phyloP scores from a whole-genome alignment of 805 yeast species.

The Ogataea dorogensis region DNA sequence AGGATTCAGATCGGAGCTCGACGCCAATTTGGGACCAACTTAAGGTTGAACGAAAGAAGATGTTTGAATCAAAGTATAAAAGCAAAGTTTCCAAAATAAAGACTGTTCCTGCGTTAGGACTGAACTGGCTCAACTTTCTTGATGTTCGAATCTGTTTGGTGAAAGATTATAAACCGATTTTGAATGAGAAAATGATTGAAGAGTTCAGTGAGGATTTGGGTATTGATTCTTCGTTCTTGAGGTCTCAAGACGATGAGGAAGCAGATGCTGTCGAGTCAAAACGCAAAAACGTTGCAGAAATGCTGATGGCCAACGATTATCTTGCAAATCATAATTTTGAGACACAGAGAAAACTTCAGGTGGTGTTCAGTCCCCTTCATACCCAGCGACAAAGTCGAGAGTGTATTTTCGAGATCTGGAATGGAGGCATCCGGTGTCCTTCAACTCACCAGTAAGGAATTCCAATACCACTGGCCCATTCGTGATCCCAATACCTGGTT shows the following conservation, averaged over 20 bases:
- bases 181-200: constrained; percentile 34
- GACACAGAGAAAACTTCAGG: constrained; percentile 28
- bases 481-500: constrained; percentile 29
- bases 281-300: constrained; percentile 22
- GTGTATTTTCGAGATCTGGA: constrained; percentile 36
- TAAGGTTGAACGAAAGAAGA: constrained; percentile 26
- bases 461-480: constrained; percentile 36
- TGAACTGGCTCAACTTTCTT: constrained; percentile 52
- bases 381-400: constrained; percentile 19
- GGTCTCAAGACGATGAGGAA: constrained; percentile 14
- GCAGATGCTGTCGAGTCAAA: constrained; percentile 7
- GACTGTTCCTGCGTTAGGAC: constrained; percentile 53
- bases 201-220: constrained; percentile 36
- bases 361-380: constrained; percentile 31
- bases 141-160: constrained; percentile 48
- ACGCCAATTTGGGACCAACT: constrained; percentile 27
- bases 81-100: constrained; percentile 32
- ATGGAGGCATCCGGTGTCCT: constrained; percentile 35
- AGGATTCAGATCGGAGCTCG: constrained; percentile 8
- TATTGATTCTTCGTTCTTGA: constrained; percentile 25
- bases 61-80: constrained; percentile 34
- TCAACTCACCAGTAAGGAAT: constrained; percentile 31
- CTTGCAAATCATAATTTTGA: constrained; percentile 34
- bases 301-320: constrained; percentile 30
- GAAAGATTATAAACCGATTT: constrained; percentile 42